phyloP scores from a whole-genome alignment of 2,329 filamentous ascomycete species.

The Cadophora luteo-olivacea region DNA sequence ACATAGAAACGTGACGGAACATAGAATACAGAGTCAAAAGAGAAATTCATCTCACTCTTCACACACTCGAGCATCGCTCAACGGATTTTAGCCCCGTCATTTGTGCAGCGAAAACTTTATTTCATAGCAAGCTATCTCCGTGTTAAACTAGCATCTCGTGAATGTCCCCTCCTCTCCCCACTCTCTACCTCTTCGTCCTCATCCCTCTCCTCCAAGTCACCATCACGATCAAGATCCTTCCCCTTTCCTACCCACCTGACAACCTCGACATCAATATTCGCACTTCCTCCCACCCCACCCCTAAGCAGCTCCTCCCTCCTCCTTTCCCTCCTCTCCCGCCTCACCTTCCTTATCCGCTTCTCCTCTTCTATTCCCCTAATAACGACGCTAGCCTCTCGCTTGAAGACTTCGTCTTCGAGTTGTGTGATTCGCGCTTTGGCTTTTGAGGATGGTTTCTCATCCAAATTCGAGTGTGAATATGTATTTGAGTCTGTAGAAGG shows the following conservation, averaged over 20 bases:
- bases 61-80: neutral
- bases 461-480: neutral
- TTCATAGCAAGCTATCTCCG: neutral
- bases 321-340: constrained; percentile 16
- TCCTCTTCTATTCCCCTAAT: neutral
- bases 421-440: neutral
- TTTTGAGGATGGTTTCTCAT: neutral
- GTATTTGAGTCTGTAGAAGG: neutral
- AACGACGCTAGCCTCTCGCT: constrained; percentile 4
- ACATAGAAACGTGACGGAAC: neutral
- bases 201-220: neutral
- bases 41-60: neutral
- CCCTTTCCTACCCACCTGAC: constrained; percentile 5
- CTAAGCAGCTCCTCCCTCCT: constrained; percentile 10
- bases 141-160: neutral
- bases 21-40: neutral
- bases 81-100: neutral
- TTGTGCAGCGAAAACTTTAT: neutral
- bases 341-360: neutral
- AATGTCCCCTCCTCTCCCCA: neutral
- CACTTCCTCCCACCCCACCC: constrained; percentile 9
- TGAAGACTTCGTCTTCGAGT: neutral
- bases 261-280: constrained; percentile 4
- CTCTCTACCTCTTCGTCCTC: neutral
- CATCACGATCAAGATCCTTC: neutral